phyloP scores from a whole-genome alignment of 805 yeast genomes.

The Metschnikowia orientalis region DNA sequence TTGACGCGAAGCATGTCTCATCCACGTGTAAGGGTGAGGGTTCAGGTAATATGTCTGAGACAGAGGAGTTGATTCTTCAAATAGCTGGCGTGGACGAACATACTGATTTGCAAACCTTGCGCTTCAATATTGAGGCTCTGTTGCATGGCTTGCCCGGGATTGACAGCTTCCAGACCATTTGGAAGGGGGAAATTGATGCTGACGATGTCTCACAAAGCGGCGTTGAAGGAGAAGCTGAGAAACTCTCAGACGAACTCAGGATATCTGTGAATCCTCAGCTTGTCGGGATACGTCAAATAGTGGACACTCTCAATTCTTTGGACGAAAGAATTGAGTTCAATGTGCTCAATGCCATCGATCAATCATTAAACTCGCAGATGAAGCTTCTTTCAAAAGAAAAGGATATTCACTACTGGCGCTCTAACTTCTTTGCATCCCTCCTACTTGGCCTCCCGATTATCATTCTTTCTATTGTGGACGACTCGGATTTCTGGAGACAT shows the following conservation, averaged over 20 bases:
- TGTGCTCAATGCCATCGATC: constrained; percentile 47
- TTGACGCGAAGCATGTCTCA: constrained; percentile 20
- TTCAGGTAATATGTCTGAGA: constrained; percentile 6
- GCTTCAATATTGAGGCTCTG: constrained; percentile 39
- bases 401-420: constrained; percentile 71
- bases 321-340: constrained; percentile 52
- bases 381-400: constrained; percentile 60
- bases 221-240: constrained; percentile 14
- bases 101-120: constrained; percentile 27
- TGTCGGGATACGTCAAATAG: constrained; percentile 62
- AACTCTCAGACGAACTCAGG: constrained; percentile 31
- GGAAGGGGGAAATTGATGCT: constrained; percentile 18
- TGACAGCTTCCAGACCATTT: constrained; percentile 20
- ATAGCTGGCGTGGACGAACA: constrained; percentile 29
- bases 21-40: background rate
- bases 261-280: constrained; percentile 47
- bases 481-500: constrained; percentile 27
- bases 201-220: constrained; percentile 15
- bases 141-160: constrained; percentile 32
- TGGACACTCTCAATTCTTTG: constrained; percentile 42
- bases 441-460: constrained; percentile 61
- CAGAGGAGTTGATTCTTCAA: constrained; percentile 29
- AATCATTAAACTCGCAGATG: constrained; percentile 57
- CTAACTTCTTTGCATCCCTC: constrained; percentile 48
- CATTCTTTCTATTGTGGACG: constrained; percentile 46